These are phyloP conservation scores for Aspergillus luchuensis DNA, from an alignment of 2,329 filamentous ascomycete species.

Conservation along the genomic window DNA sequence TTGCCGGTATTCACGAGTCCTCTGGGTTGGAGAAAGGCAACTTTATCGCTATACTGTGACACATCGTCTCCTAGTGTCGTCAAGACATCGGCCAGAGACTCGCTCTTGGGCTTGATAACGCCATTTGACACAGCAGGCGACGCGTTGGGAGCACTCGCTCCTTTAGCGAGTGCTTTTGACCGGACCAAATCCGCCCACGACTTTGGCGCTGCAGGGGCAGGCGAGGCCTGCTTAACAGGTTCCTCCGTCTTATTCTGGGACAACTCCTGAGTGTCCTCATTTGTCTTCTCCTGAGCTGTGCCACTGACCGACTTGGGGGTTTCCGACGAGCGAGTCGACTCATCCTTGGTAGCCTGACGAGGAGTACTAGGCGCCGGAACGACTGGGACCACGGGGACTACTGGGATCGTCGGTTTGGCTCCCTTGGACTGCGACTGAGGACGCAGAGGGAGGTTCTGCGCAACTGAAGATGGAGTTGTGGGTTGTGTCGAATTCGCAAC, in stretches of 20 bases:
- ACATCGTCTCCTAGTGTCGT: slow-evolving; percentile 69
- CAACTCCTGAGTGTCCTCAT: slow-evolving; percentile 12
- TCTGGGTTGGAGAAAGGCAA: slow-evolving; percentile 85
- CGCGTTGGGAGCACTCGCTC: slow-evolving; percentile 31
- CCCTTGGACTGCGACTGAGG: slow-evolving; percentile 37
- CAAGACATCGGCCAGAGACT: slow-evolving; percentile 75
- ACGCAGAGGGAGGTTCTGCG: slow-evolving; percentile 35
- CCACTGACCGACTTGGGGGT: slow-evolving; percentile 36
- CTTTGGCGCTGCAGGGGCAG: slow-evolving; percentile 55
- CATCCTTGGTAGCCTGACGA: slow-evolving; percentile 41
- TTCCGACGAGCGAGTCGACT: slow-evolving; percentile 35
- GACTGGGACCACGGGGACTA: slow-evolving; percentile 55
- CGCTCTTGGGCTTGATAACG: slow-evolving; percentile 52
- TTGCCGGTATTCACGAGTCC: slow-evolving; percentile 96
- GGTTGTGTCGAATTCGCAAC: slow-evolving; percentile 58
- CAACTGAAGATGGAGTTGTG: slow-evolving; percentile 57
- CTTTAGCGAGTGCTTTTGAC: slow-evolving; percentile 45
- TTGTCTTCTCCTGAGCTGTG: background rate
- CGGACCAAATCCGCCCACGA: slow-evolving; percentile 71
- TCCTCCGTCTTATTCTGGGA: slow-evolving; percentile 28
- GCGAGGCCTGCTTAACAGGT: slow-evolving; percentile 41
- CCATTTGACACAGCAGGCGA: slow-evolving; percentile 40
- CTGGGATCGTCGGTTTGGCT: slow-evolving; percentile 40
- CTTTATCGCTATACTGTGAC: slow-evolving; percentile 59
- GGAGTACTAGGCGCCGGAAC: slow-evolving; percentile 41